Percentiles rank a stretch among this genome's conserved stretches.
Conservation (phyloP, 257 asterid genomes). For the Oldenlandia corymbosa region DNA sequence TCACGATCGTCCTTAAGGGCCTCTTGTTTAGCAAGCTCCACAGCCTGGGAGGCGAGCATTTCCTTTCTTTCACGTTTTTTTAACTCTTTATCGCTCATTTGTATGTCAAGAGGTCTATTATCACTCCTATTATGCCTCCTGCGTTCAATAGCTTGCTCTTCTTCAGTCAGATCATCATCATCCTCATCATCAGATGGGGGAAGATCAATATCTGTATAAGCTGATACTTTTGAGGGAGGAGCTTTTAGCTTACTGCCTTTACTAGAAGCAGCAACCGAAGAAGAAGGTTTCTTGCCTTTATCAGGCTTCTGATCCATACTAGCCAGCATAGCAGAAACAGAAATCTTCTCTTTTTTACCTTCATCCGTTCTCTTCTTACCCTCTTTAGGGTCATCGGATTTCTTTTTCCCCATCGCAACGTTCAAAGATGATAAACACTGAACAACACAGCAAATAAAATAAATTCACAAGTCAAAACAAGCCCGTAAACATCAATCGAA, state of each 20-base stretch:
- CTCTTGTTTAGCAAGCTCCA: slow-evolving; percentile 17
- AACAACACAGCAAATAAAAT: background rate
- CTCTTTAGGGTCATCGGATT: slow-evolving; percentile 9
- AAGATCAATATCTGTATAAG: slow-evolving; percentile 23
- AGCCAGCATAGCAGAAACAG: slow-evolving; percentile 24
- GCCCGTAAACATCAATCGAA: too few species aligned
- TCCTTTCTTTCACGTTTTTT: slow-evolving; percentile 27
- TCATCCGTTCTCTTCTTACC: slow-evolving; percentile 4
- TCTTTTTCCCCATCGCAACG: slow-evolving; percentile 15
- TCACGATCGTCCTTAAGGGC: slow-evolving; percentile 27
- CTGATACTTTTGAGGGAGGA: slow-evolving; percentile 6
- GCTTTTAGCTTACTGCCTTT: slow-evolving; percentile 19
- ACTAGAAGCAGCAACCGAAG: slow-evolving; percentile 5
- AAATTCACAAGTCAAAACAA: too few species aligned
- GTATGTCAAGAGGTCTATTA: slow-evolving; percentile 14
- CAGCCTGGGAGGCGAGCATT: slow-evolving; percentile 16
- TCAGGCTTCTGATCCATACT: slow-evolving; percentile 23
- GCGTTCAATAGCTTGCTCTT: background rate
- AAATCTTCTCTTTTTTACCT: slow-evolving; percentile 14
- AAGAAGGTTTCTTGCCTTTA: slow-evolving; percentile 14
- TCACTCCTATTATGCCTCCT: slow-evolving; percentile 11
- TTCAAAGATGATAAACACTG: background rate
- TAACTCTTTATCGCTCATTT: slow-evolving; percentile 15
- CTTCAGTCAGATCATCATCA: slow-evolving; percentile 8
- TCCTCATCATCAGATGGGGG: slow-evolving; percentile 30